Evolutionary conservation across 768 basidiomycete genomes (phyloP).

Genomic region (Lactifluus volemus): DNA sequence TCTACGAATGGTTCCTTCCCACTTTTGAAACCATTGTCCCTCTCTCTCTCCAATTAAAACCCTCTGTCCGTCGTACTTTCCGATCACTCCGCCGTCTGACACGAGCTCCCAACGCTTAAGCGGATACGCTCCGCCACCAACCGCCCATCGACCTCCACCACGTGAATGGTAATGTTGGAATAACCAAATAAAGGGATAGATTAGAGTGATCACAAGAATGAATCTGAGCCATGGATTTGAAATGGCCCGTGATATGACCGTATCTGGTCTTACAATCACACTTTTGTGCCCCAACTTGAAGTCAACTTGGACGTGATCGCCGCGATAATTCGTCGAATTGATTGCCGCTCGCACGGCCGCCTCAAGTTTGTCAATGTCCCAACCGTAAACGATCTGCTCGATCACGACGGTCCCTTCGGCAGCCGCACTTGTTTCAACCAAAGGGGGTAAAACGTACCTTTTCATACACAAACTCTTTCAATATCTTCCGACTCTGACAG

Average conservation of each 20-base stretch:
- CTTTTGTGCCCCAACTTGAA: conserved; percentile 40
- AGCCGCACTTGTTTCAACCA: background rate
- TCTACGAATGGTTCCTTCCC: conserved; percentile 61
- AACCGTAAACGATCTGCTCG: conserved; percentile 47
- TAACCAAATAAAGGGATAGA: conserved; percentile 79
- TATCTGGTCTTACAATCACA: conserved; percentile 61
- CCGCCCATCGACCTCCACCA: conserved; percentile 69
- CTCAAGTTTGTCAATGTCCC: conserved; percentile 38
- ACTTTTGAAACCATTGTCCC: conserved; percentile 70
- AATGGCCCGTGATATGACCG: conserved; percentile 53
- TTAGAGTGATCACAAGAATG: conserved; percentile 54
- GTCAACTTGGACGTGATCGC: conserved; percentile 38
- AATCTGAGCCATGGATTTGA: conserved; percentile 66
- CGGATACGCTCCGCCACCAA: conserved; percentile 71
- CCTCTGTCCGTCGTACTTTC: conserved; percentile 22
- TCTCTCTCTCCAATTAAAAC: conserved; percentile 53
- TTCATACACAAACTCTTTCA: conserved; percentile 73
- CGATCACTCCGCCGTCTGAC: background rate
- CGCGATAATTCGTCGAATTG: conserved; percentile 32
- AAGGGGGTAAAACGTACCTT: conserved; percentile 37
- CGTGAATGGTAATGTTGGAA: conserved; percentile 57
- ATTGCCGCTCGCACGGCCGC: conserved; percentile 32
- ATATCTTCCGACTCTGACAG: conserved; percentile 54
- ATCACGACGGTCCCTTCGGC: background rate
- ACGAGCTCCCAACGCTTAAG: conserved; percentile 37